A percentile compares a stretch with the other conserved stretches of the same genome.
Evolutionary conservation across 352 stramenopile genomes (phyloP).

Genomic region (Pythium rhizo-oryzae): DNA sequence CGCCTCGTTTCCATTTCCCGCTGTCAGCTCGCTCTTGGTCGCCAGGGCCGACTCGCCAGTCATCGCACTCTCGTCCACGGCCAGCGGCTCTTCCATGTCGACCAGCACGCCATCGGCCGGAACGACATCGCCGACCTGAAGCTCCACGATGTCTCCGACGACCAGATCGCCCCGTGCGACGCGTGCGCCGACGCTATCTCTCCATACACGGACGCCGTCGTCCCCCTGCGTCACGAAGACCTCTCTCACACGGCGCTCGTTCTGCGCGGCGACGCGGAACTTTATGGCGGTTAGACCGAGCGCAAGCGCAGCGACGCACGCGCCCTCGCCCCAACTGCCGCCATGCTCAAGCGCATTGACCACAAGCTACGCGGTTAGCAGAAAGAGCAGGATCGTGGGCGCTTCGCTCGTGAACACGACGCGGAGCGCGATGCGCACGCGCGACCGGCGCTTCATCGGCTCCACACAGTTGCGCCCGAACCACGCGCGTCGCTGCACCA

Average conservation of each 20-base stretch:
- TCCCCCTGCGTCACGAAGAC: neutral
- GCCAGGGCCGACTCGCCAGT: slow-evolving; percentile 38
- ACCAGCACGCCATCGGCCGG: slow-evolving; percentile 30
- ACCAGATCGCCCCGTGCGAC: neutral
- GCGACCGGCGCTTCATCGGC: neutral
- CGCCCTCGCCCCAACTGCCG: neutral
- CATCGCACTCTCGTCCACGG: slow-evolving; percentile 35
- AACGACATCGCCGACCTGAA: neutral
- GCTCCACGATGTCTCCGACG: neutral
- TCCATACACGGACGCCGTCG: neutral
- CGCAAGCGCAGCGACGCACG: neutral
- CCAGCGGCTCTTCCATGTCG: slow-evolving; percentile 34
- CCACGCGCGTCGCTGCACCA: neutral
- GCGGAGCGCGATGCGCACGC: neutral
- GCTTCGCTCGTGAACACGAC: neutral
- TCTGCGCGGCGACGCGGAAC: neutral
- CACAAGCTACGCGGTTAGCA: neutral
- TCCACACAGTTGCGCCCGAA: neutral
- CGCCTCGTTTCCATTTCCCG: slow-evolving; percentile 13
- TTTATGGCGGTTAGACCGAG: neutral
- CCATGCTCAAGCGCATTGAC: neutral
- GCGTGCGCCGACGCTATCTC: neutral
- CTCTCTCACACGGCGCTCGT: neutral
- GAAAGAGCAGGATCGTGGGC: neutral
- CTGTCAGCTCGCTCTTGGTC: slow-evolving; percentile 17